Percentiles rank a stretch among this genome's conserved stretches.
Evolutionary conservation across 352 stramenopile genomes (phyloP).

Genomic region (Globisporangium echinulatum): DNA sequence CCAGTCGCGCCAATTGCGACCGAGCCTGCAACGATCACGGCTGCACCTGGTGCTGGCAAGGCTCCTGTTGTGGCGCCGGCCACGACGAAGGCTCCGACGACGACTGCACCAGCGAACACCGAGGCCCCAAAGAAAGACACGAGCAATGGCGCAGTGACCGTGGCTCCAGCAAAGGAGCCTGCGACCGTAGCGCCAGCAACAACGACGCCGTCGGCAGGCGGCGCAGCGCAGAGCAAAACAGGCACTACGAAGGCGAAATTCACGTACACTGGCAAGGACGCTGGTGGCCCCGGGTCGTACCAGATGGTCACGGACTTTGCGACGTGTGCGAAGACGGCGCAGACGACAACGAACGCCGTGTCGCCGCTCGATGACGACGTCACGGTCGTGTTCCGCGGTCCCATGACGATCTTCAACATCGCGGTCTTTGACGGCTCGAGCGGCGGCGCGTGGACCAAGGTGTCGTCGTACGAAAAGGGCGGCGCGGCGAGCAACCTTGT

Average conservation of each 20-base stretch:
- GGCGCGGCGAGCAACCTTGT: conserved; percentile 58
- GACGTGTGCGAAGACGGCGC: conserved; percentile 40
- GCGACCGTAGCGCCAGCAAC: conserved; percentile 7
- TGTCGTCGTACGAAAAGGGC: conserved; percentile 60
- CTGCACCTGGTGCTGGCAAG: neutral
- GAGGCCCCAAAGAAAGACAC: conserved; percentile 3
- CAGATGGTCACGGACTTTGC: conserved; percentile 63
- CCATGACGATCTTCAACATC: conserved; percentile 67
- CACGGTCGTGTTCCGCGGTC: conserved; percentile 57
- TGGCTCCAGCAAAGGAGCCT: conserved; percentile 8
- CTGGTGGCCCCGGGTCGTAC: conserved; percentile 49
- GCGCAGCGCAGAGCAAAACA: conserved; percentile 21
- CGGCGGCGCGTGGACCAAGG: conserved; percentile 39
- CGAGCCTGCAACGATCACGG: neutral
- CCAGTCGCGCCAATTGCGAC: neutral
- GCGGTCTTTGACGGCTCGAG: conserved; percentile 56
- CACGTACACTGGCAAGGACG: conserved; percentile 50
- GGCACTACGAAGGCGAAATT: conserved; percentile 36
- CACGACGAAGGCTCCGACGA: neutral
- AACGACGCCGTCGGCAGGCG: conserved; percentile 5
- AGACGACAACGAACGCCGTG: conserved; percentile 34
- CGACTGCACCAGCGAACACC: conserved; percentile 1
- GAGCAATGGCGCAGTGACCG: conserved; percentile 2
- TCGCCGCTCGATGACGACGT: conserved; percentile 62
- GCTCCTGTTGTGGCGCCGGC: neutral